Conservation (phyloP, 2,329 filamentous ascomycete genomes). For the Dendryphion nanum region DNA sequence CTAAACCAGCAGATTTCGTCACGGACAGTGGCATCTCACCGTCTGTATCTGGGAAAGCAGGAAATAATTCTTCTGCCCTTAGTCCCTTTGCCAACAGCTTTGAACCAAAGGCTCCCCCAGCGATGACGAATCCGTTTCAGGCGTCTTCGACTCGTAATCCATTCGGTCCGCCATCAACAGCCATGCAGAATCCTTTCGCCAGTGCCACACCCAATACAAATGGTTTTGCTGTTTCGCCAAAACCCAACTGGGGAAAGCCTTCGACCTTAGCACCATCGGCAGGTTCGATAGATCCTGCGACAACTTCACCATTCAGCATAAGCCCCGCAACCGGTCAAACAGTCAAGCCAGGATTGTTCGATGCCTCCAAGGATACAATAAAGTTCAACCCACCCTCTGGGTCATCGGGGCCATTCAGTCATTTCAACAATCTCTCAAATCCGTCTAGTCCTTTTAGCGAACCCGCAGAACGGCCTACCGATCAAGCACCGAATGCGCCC, state of each 20-base stretch:
- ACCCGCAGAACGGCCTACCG: too few relatives aligned
- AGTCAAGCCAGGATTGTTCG: slow-evolving; percentile 26
- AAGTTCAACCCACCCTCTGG: slow-evolving; percentile 16
- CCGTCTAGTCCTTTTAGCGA: neutral
- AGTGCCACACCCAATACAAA: neutral
- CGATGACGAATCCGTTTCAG: neutral
- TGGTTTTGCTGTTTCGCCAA: neutral
- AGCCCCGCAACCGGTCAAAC: slow-evolving; percentile 6
- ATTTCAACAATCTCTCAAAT: neutral
- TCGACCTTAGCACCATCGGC: too few relatives aligned
- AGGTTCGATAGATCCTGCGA: neutral
- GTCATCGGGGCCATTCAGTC: neutral
- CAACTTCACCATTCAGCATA: neutral
- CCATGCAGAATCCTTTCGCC: neutral
- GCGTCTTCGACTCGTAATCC: neutral
- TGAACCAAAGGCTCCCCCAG: slow-evolving; percentile 4
- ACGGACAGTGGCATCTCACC: slow-evolving; percentile 5
- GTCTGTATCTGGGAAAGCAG: neutral
- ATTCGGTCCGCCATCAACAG: neutral
- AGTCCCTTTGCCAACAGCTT: slow-evolving; percentile 21
- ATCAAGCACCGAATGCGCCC: neutral
- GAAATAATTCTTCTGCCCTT: slow-evolving; percentile 1
- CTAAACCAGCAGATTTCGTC: slow-evolving; percentile 4
- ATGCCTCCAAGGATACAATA: slow-evolving; percentile 24
- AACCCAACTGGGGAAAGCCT: neutral